Evolutionary conservation across 2,329 filamentous ascomycete species (phyloP), one percentile per base, ranked within the genome.

Genomic region (Botryotinia convoluta): DNA sequence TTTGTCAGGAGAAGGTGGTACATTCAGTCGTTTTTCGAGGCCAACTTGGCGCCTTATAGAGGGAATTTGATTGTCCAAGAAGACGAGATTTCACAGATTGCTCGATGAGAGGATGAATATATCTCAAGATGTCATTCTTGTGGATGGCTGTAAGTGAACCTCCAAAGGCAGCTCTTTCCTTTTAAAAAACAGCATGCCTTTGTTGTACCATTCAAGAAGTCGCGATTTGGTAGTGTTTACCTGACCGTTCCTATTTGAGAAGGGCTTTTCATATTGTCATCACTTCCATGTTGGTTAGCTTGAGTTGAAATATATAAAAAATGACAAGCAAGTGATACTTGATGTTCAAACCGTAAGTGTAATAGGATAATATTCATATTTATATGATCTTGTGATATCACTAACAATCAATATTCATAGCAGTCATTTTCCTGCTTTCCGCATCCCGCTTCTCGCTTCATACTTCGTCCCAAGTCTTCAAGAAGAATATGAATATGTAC

Each of bases 401-500:
- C 54, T 77, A 75, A 75, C 72, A 74, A 61, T 62, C 68, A 45
- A 70, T 70, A 70, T 70, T 70, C 68, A 45, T 62, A 70, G 29
- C 57, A 75, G 63, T 71, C 75, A 73, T 75, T 75, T 77, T 71
- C 32, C 72, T 72, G 51, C 51, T 57, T 57, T 14, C 16, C 51
- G n/a, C n/a, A 29, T 57, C 51, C 51, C n/a, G 14, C n/a, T 29
- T 32, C 14, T 29, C 51, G n/a, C n/a, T 57, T 18, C n/a, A 29
- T 57, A 16, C 65, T 61, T 57, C 51, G n/a, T 57, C 18, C 48
- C 65, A 69, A n/a, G 22, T 32, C 69, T 59, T 60, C 69, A 62
- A 72, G 60, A 75, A 77, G 77, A 69, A 71, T 71, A 77, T 77
- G 73, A 67, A 72, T 78, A 78, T 79, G 48, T 78, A 79, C 77